Evolutionary conservation across 1,139 yeast genomes (phyloP), one percentile per base, ranked within the genome.

Genomic region (Hyphopichia wangnamkhiaoensis): DNA sequence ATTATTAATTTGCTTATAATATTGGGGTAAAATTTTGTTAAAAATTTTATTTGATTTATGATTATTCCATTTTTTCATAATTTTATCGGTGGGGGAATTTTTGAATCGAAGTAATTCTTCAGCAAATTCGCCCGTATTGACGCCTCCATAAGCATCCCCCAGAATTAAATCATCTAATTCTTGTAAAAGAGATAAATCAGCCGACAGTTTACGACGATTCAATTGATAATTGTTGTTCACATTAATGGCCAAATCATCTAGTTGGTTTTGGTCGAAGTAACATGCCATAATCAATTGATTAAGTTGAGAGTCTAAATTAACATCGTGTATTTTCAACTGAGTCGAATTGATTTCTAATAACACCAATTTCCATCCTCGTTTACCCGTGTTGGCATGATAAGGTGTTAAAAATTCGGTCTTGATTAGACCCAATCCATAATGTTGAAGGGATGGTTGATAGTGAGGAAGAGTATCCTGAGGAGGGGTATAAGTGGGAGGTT

Each of bases 331-430:
- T 37, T 70, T 70, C 37, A 81, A 62, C 52, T 78, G 82, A 15
- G 84, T 81, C 44, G 80, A 77, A 56, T 80, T 78, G 39, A 81
- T 58, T 44, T 75, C 82, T n/a, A 78, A 56, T 34, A 75, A 53
- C 31, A 75, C 79, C 0, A 76, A 72, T 37, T 59, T 59, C 84
- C 84, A 80, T 7, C 50, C 40, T 21, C 68, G 40, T 19, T 50
- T 52, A 7, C 58, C 52, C 3, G 24, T 5, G 20, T 43, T 49
- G 47, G 62, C 44, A 42, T 63, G 68, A 43, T 59, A 71, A 0
- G 77, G 77, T 1, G 73, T 65, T 10, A 48, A 38, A 39, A 69
- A 66, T 49, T 71, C 77, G 4, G 65, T 59, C 37, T 68, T 65
- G 31, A 63, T 42, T 27, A 71, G 53, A 2, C 65, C 52, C 12